Evolutionary conservation across 2,329 filamentous ascomycete species (phyloP).

Genomic region (Penicillium sclerotigenum): DNA sequence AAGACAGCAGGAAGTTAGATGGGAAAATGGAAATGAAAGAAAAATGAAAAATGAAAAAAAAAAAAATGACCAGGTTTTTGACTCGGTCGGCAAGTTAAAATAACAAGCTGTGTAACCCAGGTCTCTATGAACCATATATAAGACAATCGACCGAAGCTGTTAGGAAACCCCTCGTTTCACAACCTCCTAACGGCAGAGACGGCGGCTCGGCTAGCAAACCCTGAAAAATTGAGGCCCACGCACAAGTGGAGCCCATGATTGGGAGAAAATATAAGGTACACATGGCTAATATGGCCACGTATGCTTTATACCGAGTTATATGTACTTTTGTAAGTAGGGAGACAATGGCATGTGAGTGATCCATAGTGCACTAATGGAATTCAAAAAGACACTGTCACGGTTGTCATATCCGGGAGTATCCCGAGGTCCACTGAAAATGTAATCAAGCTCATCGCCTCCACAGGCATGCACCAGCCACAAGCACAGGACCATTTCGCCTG

Average conservation of each 20-base stretch:
- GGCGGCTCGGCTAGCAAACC: slow-evolving; percentile 24
- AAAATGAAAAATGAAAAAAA: background rate
- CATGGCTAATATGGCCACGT: background rate
- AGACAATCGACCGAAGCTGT: background rate
- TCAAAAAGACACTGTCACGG: background rate
- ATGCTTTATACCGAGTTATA: background rate
- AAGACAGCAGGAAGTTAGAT: background rate
- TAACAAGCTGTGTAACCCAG: slow-evolving; percentile 16
- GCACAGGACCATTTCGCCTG: background rate
- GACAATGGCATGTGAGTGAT: background rate
- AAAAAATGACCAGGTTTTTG: background rate
- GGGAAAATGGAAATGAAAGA: background rate
- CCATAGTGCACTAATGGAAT: background rate
- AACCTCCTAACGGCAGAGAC: slow-evolving; percentile 13
- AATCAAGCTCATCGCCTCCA: background rate
- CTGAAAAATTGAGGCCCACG: slow-evolving; percentile 11
- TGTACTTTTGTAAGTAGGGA: background rate
- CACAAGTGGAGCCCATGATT: slow-evolving; percentile 7
- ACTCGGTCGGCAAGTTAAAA: slow-evolving; percentile 9
- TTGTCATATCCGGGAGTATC: slow-evolving; percentile 1
- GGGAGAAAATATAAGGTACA: background rate
- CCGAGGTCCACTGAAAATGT: background rate
- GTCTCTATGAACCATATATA: background rate
- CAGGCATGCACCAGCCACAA: slow-evolving; percentile 1
- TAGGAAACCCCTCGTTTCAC: slow-evolving; percentile 14